A percentile compares a stretch with the other conserved stretches of the same genome.
Conservation (phyloP, 2,329 filamentous ascomycete genomes). For the Septoria petroselini region DNA sequence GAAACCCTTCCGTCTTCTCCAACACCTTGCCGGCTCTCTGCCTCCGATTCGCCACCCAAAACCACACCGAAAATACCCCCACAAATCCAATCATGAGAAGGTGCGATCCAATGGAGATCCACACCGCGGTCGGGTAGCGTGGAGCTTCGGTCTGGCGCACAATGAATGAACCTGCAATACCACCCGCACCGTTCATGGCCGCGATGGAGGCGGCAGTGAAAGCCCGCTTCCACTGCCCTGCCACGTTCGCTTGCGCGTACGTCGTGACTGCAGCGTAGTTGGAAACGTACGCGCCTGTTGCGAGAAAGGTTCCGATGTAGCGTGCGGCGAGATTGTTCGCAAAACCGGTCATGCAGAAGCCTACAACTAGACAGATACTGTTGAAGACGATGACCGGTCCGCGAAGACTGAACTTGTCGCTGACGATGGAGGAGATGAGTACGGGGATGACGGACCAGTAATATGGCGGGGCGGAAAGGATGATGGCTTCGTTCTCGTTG, state of each 20-base stretch:
- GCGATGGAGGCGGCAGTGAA: conserved; percentile 60
- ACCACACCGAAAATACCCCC: conserved; percentile 30
- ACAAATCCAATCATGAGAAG: conserved; percentile 33
- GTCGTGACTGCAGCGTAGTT: conserved; percentile 67
- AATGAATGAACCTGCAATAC: conserved; percentile 65
- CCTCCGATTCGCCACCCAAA: conserved; percentile 31
- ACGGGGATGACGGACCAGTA: conserved; percentile 65
- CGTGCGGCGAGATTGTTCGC: conserved; percentile 57
- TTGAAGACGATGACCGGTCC: conserved; percentile 66
- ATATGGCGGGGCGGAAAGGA: conserved; percentile 65
- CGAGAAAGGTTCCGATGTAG: conserved; percentile 63
- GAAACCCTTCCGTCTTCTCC: conserved; percentile 42
- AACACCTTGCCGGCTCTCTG: conserved; percentile 31
- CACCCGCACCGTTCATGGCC: conserved; percentile 59
- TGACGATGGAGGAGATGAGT: conserved; percentile 59
- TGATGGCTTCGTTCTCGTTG: conserved; percentile 47
- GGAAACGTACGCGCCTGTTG: conserved; percentile 65
- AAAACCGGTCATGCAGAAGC: conserved; percentile 65
- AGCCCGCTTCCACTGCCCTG: conserved; percentile 62
- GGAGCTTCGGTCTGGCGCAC: conserved; percentile 61
- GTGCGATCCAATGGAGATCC: conserved; percentile 59
- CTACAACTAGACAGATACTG: conserved; percentile 57
- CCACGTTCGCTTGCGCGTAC: conserved; percentile 62
- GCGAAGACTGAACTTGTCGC: conserved; percentile 59
- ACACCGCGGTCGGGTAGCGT: conserved; percentile 62